phyloP scores from a whole-genome alignment of 805 yeast species.

The Candida khao-thaluensis region DNA sequence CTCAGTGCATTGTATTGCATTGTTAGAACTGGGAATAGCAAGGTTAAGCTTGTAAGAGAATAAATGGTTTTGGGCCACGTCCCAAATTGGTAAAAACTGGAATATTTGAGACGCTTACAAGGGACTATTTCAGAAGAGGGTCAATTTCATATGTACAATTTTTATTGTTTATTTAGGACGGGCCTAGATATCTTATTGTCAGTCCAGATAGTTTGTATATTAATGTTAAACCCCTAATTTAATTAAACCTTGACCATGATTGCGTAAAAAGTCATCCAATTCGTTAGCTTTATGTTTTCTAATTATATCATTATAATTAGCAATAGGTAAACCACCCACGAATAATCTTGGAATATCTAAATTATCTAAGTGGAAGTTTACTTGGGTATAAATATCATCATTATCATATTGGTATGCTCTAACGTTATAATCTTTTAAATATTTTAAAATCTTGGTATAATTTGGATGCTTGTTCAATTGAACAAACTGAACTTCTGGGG shows the following conservation, averaged over 20 bases:
- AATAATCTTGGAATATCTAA: slow-evolving; percentile 32
- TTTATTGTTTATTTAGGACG: too few relatives aligned
- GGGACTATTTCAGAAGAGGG: too few relatives aligned
- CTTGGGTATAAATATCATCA: slow-evolving; percentile 1
- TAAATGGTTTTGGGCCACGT: too few relatives aligned
- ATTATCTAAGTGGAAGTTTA: slow-evolving; percentile 2
- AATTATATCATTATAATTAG: slow-evolving; percentile 26
- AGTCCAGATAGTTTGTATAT: too few relatives aligned
- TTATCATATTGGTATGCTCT: slow-evolving; percentile 6
- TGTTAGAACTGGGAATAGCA: too few relatives aligned
- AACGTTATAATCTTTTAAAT: slow-evolving; percentile 21
- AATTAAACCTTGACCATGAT: slow-evolving; percentile 29
- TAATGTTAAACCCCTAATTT: slow-evolving; percentile 14
- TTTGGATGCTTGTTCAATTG: slow-evolving; percentile 34
- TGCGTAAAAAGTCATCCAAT: slow-evolving; percentile 23
- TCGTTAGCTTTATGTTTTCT: slow-evolving; percentile 19
- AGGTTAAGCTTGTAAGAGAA: too few relatives aligned
- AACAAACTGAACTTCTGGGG: slow-evolving; percentile 34
- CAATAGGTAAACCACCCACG: slow-evolving; percentile 34
- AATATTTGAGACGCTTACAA: too few relatives aligned
- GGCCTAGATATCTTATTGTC: too few relatives aligned
- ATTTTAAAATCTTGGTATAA: slow-evolving; percentile 21
- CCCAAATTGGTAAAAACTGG: too few relatives aligned
- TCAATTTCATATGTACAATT: too few relatives aligned
- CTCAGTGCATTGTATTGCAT: too few relatives aligned